Base-by-base conservation (phyloP, 306 rosid genomes). In the Quercus mongolica region DNA sequence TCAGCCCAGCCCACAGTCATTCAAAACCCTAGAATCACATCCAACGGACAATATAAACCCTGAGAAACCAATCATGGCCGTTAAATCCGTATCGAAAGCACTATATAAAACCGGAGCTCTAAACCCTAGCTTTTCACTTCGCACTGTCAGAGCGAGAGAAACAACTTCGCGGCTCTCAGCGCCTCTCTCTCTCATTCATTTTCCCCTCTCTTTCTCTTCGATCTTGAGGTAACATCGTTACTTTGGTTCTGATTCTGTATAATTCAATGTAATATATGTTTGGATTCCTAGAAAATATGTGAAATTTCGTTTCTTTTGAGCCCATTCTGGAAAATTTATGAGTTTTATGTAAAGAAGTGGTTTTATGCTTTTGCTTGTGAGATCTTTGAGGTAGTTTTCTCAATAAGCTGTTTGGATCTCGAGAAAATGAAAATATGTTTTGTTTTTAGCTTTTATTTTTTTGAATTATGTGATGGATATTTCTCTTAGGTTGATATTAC, bases 181-280 rank as follows among this genome's bases (percentile, higher is more conserved):
- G 46, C 46, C 28, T 30, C 61, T 15, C 3, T 59, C 28, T 19
- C 2, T 3, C 6, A 0, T 5, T 8, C 18, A 20, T 59, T 59
- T 23, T 18, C 12, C 12, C 1, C 19, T 56, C 49, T 65, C 6
- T 46, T 6, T 56, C 4, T 14, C 6, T n/a, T 59, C 15, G 31
- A 6, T 76, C 20, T 26, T 5, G n/a, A 76, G 84, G 84, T 81
- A 81, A 65, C 18, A 12, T 76, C 68, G 71, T 76, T 51, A 21
- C 44, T 4, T 6, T 64, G 2, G 17, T 26, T 67, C 46, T 18
- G 25, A 17, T 18, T 33, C 35, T 8, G 51, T 65, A 9, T 18
- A 30, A 65, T 17, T 31, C 13, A 33, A 7, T 67, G 35, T 3
- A 19, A 49, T 49, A 20, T 13, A 14, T 59, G 31, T 59, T 59